Conservation (phyloP, 2,329 filamentous ascomycete species). For the Tolypocladium cylindrosporum region DNA sequence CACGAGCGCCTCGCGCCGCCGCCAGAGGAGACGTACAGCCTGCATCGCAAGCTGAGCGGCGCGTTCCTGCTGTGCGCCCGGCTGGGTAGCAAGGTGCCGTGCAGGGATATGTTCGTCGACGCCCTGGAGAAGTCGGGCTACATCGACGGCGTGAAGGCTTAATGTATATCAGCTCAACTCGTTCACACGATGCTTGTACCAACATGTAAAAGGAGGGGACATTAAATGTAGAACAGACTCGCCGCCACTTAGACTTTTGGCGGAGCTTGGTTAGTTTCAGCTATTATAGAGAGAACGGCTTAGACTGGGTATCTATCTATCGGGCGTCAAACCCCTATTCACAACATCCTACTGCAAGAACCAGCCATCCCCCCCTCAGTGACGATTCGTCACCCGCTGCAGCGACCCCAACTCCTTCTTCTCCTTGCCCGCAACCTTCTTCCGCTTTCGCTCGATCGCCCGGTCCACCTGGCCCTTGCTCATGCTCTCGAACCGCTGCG, state of each 20-base stretch:
- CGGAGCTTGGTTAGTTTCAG: not conserved
- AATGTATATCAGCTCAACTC: not conserved
- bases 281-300: not conserved
- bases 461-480: constrained; percentile 77
- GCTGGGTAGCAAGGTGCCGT: constrained; percentile 72
- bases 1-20: constrained; percentile 80
- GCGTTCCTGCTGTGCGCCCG: constrained; percentile 88
- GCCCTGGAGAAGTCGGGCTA: constrained; percentile 32
- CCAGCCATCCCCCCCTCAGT: not conserved
- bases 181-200: not conserved
- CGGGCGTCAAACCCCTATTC: not conserved
- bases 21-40: constrained; percentile 92
- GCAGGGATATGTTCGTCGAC: constrained; percentile 66
- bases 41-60: constrained; percentile 91
- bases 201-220: not conserved
- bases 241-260: not conserved
- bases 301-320: not conserved
- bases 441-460: constrained; percentile 75
- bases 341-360: not conserved
- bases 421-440: constrained; percentile 83
- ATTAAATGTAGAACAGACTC: not conserved
- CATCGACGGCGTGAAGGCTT: constrained; percentile 2
- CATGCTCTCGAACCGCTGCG: constrained; percentile 73
- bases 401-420: constrained; percentile 55
- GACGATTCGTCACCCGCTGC: constrained; percentile 16